Evolutionary conservation across 2,329 filamentous ascomycete species (phyloP).

Genomic region (Trichoderma breve): DNA sequence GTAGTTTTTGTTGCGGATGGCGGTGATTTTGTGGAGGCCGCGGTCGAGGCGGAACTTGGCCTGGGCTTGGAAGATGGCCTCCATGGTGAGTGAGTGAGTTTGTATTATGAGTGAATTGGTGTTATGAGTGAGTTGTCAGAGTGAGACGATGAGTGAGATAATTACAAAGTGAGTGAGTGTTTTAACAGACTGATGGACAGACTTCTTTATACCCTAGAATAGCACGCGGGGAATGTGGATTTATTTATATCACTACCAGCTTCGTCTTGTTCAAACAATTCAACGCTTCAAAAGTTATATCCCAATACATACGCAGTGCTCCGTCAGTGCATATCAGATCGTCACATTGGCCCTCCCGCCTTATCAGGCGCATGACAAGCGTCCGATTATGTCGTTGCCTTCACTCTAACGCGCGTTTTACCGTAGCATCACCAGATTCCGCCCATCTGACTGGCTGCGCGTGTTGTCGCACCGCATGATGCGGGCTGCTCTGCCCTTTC

Average conservation of each 20-base stretch:
- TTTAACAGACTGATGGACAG: background rate
- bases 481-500: background rate
- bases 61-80: slow-evolving; percentile 7
- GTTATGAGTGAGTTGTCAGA: background rate
- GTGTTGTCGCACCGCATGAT: slow-evolving; percentile 2
- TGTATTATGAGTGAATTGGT: background rate
- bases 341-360: background rate
- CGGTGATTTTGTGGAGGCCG: slow-evolving; percentile 5
- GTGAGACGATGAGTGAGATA: background rate
- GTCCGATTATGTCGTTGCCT: background rate
- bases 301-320: background rate
- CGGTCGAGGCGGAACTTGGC: slow-evolving; percentile 8
- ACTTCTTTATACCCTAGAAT: background rate
- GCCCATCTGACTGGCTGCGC: background rate
- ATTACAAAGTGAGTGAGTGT: background rate
- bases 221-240: background rate
- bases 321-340: background rate
- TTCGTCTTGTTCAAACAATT: background rate
- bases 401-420: background rate
- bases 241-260: background rate
- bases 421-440: background rate
- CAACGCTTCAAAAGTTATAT: background rate
- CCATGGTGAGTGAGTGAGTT: no score
- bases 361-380: background rate
- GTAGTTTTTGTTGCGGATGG: slow-evolving; percentile 13